Evolutionary conservation across 495 filamentous ascomycete genomes (phyloP).

Genomic region (Penicillium cosmopolitanum): DNA sequence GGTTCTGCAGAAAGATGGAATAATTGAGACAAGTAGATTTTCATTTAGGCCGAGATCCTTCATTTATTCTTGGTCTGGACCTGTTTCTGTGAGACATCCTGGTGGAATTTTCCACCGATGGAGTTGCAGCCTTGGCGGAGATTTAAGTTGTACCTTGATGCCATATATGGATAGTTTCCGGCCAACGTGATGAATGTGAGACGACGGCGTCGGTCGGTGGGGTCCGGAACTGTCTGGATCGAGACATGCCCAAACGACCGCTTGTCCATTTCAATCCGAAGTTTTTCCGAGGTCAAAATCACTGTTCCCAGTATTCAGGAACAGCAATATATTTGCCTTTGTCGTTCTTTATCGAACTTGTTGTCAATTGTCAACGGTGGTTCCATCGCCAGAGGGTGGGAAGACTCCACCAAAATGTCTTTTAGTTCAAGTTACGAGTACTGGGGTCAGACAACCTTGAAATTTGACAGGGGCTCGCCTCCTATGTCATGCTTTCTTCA

Average conservation of each 20-base stretch:
- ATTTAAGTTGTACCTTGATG: not conserved
- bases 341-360: no score
- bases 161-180: not conserved
- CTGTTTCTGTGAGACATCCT: not conserved
- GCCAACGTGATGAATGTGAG: not conserved
- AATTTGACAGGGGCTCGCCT: not conserved
- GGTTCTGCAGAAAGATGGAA: not conserved
- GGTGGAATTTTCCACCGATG: not conserved
- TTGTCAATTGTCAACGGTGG: no score
- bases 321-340: no score
- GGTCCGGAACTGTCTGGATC: not conserved
- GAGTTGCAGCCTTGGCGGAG: not conserved
- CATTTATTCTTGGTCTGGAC: not conserved
- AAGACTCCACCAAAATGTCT: not conserved
- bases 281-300: not conserved
- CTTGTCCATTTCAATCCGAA: conserved; percentile 1
- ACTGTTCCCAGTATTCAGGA: not conserved
- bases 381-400: not conserved
- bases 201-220: conserved; percentile 5
- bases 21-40: not conserved
- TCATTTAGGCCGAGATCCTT: not conserved
- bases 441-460: not conserved
- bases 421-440: no score
- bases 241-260: not conserved
- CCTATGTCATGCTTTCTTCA: not conserved